phyloP scores from a whole-genome alignment of 345 rosid genomes.

The Theobroma cacao region DNA sequence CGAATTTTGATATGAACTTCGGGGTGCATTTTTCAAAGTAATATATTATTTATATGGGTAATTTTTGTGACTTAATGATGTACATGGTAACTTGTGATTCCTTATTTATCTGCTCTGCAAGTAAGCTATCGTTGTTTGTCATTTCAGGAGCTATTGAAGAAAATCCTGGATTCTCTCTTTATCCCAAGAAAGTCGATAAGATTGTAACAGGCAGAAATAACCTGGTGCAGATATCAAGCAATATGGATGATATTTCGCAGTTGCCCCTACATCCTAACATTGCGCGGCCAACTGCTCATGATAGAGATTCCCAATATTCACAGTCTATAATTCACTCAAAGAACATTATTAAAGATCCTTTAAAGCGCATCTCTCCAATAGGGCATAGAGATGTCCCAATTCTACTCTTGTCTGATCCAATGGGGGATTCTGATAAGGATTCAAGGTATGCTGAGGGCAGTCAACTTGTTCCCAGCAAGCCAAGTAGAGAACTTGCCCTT shows the following conservation, averaged over 20 bases:
- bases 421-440: slow-evolving; percentile 33
- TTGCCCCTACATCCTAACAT: slow-evolving; percentile 35
- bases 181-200: slow-evolving; percentile 47
- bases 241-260: slow-evolving; percentile 38
- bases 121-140: slow-evolving; percentile 13
- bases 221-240: slow-evolving; percentile 38
- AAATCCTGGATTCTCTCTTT: slow-evolving; percentile 45
- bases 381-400: slow-evolving; percentile 34
- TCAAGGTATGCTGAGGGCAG: slow-evolving; percentile 35
- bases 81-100: background rate
- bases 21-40: background rate
- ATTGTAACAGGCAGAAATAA: slow-evolving; percentile 47
- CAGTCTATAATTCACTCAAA: slow-evolving; percentile 32
- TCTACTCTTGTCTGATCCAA: slow-evolving; percentile 31
- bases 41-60: background rate
- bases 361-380: slow-evolving; percentile 38
- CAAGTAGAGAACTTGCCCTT: slow-evolving; percentile 53
- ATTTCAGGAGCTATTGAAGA: slow-evolving; percentile 39
- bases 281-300: slow-evolving; percentile 34
- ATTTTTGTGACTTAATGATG: background rate
- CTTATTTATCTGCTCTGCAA: slow-evolving; percentile 1
- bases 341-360: slow-evolving; percentile 43
- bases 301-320: slow-evolving; percentile 34
- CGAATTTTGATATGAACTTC: background rate
- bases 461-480: slow-evolving; percentile 40